phyloP scores from a whole-genome alignment of 1,284 basidiomycete genomes.

The Violaceomyces palustris region DNA sequence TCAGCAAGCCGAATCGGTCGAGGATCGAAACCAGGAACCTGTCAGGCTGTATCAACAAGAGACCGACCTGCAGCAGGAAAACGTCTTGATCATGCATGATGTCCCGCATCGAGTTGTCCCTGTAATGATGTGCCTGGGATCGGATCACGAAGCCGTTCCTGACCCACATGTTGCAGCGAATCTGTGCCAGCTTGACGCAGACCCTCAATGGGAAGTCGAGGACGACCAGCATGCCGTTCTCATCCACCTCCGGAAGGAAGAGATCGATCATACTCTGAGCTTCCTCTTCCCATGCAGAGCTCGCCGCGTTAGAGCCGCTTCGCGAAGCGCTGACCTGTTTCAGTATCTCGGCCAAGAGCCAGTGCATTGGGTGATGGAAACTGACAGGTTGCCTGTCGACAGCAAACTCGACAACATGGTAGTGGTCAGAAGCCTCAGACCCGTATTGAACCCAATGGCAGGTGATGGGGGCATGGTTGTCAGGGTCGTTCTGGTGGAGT shows the following conservation, averaged over 20 bases:
- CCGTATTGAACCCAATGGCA: constrained; percentile 57
- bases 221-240: constrained; percentile 28
- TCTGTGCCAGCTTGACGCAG: constrained; percentile 69
- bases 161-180: constrained; percentile 92
- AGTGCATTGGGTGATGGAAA: constrained; percentile 91
- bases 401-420: constrained; percentile 60
- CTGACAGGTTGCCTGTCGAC: constrained; percentile 56
- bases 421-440: constrained; percentile 57
- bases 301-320: no score
- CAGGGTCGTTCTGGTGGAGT: constrained; percentile 53
- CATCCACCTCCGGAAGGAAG: constrained; percentile 20
- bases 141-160: constrained; percentile 94
- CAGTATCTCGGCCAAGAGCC: constrained; percentile 83
- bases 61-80: constrained; percentile 77
- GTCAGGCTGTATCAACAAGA: constrained; percentile 66
- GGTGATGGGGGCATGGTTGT: constrained; percentile 64
- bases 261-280: constrained; percentile 21
- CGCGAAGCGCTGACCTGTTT: constrained; percentile 56
- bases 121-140: constrained; percentile 92
- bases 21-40: constrained; percentile 78
- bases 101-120: constrained; percentile 90
- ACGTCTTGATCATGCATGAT: constrained; percentile 95
- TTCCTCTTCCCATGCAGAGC: constrained; percentile 9
- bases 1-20: constrained; percentile 77
- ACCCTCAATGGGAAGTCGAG: constrained; percentile 48